These are phyloP conservation scores for Trichocomaceae sp. DNA, from an alignment of 2,329 filamentous ascomycete genomes.

Conservation along the genomic window DNA sequence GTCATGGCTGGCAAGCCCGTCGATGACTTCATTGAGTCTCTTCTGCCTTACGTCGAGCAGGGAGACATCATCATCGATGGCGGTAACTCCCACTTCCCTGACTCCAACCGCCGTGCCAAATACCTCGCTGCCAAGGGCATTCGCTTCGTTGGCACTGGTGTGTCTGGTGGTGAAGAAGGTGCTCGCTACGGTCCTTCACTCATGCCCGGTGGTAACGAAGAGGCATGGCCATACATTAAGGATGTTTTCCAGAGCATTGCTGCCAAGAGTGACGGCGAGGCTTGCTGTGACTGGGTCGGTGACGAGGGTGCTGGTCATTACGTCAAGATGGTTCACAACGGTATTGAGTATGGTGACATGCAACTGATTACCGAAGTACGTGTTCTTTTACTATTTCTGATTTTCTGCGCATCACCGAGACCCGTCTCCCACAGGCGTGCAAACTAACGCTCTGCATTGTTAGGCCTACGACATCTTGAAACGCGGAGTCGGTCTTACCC, in stretches of 20 bases:
- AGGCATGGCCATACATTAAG: slow-evolving; percentile 97
- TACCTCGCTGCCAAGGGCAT: slow-evolving; percentile 84
- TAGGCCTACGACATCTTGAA: slow-evolving; percentile 99
- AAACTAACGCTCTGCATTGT: background rate
- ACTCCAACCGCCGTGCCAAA: slow-evolving; percentile 93
- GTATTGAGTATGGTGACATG: slow-evolving; percentile 99
- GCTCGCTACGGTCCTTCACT: slow-evolving; percentile 93
- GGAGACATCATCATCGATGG: slow-evolving; percentile 98
- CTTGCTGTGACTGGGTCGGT: slow-evolving; percentile 99
- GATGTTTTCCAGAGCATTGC: slow-evolving; percentile 97
- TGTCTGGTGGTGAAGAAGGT: slow-evolving; percentile 98
- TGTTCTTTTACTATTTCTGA: background rate
- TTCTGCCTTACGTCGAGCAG: slow-evolving; percentile 72
- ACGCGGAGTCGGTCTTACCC: slow-evolving; percentile 79
- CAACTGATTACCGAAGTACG: slow-evolving; percentile 97
- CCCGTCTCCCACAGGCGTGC: background rate
- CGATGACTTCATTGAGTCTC: slow-evolving; percentile 96
- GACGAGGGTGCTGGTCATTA: slow-evolving; percentile 99
- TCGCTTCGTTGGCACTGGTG: slow-evolving; percentile 92
- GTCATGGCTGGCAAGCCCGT: slow-evolving; percentile 98
- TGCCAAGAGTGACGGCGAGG: slow-evolving; percentile 93
- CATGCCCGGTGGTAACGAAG: slow-evolving; percentile 98
- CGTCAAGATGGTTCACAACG: slow-evolving; percentile 99
- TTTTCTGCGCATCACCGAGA: background rate
- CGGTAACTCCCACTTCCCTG: slow-evolving; percentile 98